Evolutionary conservation across 345 rosid species (phyloP).

Genomic region (Corymbia maculata): DNA sequence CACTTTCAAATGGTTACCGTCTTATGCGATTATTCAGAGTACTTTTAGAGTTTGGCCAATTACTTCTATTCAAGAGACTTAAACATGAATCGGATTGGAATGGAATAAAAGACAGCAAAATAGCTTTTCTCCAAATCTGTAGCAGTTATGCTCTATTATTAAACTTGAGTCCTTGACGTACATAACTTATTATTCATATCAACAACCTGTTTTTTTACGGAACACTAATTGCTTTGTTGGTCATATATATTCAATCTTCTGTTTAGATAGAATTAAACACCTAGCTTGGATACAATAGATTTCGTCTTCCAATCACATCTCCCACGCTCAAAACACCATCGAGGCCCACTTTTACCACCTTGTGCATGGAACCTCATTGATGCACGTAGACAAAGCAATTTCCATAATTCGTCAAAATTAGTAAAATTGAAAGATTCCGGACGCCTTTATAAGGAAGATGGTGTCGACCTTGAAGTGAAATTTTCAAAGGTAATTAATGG

Average conservation of each 20-base stretch:
- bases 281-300: not conserved
- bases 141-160: not conserved
- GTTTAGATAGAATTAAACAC: not conserved
- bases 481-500: not conserved
- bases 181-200: not conserved
- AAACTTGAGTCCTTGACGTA: not conserved
- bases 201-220: not conserved
- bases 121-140: not conserved
- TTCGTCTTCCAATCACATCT: not conserved
- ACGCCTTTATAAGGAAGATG: not conserved
- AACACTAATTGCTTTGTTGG: not conserved
- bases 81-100: not conserved
- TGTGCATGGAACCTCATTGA: not conserved
- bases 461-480: not conserved
- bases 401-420: not conserved
- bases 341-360: not conserved
- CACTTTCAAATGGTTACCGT: not conserved
- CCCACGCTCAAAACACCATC: not conserved
- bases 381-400: not conserved
- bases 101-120: fast-evolving
- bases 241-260: not conserved
- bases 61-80: not conserved
- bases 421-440: not conserved
- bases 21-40: not conserved
- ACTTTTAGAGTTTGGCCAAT: not conserved